These are phyloP conservation scores for Aquanectria penicillioides DNA, from an alignment of 2,329 filamentous ascomycete species.

Conservation along the genomic window DNA sequence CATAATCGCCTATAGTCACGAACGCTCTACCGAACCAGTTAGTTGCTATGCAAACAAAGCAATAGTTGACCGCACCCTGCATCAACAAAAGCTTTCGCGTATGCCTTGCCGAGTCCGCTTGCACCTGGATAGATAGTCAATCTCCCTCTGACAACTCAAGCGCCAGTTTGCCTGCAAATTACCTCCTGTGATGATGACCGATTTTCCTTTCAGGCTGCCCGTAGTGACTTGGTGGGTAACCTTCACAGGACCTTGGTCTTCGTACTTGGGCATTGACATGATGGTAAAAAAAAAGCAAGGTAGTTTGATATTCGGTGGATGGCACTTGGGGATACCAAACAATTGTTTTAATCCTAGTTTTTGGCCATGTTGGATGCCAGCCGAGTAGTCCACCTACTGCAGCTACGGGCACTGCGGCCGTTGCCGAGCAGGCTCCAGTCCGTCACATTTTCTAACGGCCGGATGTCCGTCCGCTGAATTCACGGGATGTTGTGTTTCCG, in stretches of 20 bases:
- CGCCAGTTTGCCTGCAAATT: not conserved
- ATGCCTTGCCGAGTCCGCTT: conserved; percentile 16
- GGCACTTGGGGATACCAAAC: not conserved
- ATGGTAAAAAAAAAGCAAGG: not conserved
- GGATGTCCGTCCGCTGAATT: too few relatives aligned
- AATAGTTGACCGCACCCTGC: not conserved
- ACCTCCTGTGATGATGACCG: conserved; percentile 21
- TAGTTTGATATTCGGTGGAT: not conserved
- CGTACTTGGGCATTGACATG: conserved; percentile 18
- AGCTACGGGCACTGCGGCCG: too few relatives aligned
- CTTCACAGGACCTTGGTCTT: not conserved
- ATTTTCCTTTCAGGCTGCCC: not conserved
- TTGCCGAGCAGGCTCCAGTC: too few relatives aligned
- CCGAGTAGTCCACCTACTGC: too few relatives aligned
- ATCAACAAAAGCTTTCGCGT: conserved; percentile 5
- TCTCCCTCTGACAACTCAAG: not conserved
- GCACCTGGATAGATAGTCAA: not conserved
- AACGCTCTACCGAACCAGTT: not conserved
- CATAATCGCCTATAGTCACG: conserved; percentile 14
- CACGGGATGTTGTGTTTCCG: too few relatives aligned
- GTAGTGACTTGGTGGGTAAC: not conserved
- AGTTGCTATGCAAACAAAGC: not conserved
- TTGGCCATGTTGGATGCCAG: too few relatives aligned
- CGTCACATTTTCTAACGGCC: too few relatives aligned
- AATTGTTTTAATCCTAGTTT: too few relatives aligned